phyloP scores from a whole-genome alignment of 169 alveolate genomes.

The Fabrea salina region DNA sequence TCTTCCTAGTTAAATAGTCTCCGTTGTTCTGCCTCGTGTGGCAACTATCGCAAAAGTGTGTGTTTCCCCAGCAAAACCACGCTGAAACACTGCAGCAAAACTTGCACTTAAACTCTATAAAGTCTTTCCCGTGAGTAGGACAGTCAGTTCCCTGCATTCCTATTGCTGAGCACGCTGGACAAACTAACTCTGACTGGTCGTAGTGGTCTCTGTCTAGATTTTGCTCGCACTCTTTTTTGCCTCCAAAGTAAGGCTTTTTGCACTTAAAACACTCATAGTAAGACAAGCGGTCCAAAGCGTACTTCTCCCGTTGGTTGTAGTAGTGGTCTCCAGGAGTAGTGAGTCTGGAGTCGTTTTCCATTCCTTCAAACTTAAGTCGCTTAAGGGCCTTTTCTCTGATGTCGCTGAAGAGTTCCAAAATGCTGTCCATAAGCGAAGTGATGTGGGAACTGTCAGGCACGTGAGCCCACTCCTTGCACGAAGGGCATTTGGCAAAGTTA shows the following conservation, averaged over 20 bases:
- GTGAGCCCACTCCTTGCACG: slow-evolving; percentile 61
- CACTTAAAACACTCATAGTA: slow-evolving; percentile 83
- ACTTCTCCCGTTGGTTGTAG: slow-evolving; percentile 66
- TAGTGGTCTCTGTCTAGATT: slow-evolving; percentile 62
- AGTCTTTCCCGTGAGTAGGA: slow-evolving; percentile 77
- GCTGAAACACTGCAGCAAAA: slow-evolving; percentile 80
- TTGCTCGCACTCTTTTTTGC: slow-evolving; percentile 78
- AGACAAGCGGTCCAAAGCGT: slow-evolving; percentile 75
- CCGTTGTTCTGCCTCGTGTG: slow-evolving; percentile 79
- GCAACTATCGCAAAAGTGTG: slow-evolving; percentile 87
- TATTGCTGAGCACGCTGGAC: slow-evolving; percentile 76
- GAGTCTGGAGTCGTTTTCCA: slow-evolving; percentile 73
- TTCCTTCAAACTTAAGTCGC: slow-evolving; percentile 80
- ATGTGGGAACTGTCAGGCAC: slow-evolving; percentile 45
- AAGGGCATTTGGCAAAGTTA: slow-evolving; percentile 70
- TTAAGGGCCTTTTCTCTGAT: slow-evolving; percentile 65
- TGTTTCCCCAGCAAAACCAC: slow-evolving; percentile 88
- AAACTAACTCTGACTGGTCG: slow-evolving; percentile 76
- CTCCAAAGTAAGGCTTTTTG: slow-evolving; percentile 85
- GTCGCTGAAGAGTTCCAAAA: slow-evolving; percentile 35
- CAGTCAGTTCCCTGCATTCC: slow-evolving; percentile 62
- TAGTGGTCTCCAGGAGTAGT: slow-evolving; percentile 59
- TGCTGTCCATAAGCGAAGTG: slow-evolving; percentile 19
- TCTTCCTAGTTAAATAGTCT: slow-evolving; percentile 74
- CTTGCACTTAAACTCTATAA: slow-evolving; percentile 81